Conservation (phyloP, 1,284 basidiomycete species). For the Heimioporus punctisporus region DNA sequence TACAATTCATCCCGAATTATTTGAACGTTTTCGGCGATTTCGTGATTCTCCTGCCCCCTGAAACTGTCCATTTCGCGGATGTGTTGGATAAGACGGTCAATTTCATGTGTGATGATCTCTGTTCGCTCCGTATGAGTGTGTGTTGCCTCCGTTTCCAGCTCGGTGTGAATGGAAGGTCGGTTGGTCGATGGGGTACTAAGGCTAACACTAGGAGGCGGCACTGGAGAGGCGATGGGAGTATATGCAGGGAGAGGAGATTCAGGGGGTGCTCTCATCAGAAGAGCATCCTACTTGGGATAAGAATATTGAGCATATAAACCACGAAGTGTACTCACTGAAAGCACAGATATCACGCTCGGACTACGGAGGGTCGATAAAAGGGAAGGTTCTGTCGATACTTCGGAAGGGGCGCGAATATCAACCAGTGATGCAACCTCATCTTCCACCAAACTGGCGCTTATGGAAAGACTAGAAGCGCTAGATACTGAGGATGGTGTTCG, state of each 20-base stretch:
- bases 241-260: conserved; percentile 32
- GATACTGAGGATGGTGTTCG: conserved; percentile 39
- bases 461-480: conserved; percentile 40
- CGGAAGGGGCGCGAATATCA: conserved; percentile 29
- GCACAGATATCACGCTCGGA: conserved; percentile 30
- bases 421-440: conserved; percentile 33
- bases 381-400: conserved; percentile 51
- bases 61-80: conserved; percentile 61
- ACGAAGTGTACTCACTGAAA: conserved; percentile 29
- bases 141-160: conserved; percentile 50
- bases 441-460: conserved; percentile 29
- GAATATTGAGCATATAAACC: conserved; percentile 15
- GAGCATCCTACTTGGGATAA: conserved; percentile 17
- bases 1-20: conserved; percentile 64
- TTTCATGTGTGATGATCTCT: conserved; percentile 59
- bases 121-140: conserved; percentile 27
- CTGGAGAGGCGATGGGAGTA: conserved; percentile 25
- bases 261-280: conserved; percentile 38
- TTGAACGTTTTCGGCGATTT: conserved; percentile 60
- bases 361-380: conserved; percentile 43
- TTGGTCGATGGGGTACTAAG: conserved; percentile 65
- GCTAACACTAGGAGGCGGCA: conserved; percentile 55
- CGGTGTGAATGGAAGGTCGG: conserved; percentile 56
- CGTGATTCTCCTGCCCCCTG: conserved; percentile 60
- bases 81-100: conserved; percentile 66